Evolutionary conservation across 805 yeast species (phyloP).

Genomic region (Monosporozyma yasuniensis): DNA sequence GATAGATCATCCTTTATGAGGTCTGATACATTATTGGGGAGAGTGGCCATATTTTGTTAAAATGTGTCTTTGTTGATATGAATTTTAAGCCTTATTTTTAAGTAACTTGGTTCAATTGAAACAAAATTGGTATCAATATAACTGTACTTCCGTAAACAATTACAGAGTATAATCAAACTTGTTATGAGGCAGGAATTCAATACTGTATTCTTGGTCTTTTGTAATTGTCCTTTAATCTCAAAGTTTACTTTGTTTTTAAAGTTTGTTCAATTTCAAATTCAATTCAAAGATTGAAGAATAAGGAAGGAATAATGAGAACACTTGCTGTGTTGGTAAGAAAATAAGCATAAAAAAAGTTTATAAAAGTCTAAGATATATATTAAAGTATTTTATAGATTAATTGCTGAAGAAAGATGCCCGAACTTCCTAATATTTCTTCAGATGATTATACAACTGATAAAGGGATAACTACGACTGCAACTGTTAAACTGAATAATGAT

Average conservation of each 20-base stretch:
- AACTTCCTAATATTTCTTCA: background rate
- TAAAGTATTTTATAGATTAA: too few species aligned
- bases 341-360: too few species aligned
- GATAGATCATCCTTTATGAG: conserved; percentile 39
- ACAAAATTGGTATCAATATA: background rate
- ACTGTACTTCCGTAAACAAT: too few species aligned
- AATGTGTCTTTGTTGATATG: background rate
- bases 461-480: background rate
- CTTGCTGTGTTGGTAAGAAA: background rate
- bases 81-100: background rate
- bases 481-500: background rate
- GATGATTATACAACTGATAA: background rate
- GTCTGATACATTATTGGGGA: conserved; percentile 17
- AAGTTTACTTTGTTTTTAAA: background rate
- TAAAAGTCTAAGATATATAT: too few species aligned
- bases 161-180: too few species aligned
- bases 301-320: background rate
- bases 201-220: background rate
- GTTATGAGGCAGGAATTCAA: background rate
- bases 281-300: background rate
- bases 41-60: background rate
- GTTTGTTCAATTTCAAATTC: background rate
- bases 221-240: background rate
- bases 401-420: background rate
- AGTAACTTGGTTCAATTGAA: background rate